Base-by-base conservation (phyloP, 768 basidiomycete genomes). In the Russula dissimulans region DNA sequence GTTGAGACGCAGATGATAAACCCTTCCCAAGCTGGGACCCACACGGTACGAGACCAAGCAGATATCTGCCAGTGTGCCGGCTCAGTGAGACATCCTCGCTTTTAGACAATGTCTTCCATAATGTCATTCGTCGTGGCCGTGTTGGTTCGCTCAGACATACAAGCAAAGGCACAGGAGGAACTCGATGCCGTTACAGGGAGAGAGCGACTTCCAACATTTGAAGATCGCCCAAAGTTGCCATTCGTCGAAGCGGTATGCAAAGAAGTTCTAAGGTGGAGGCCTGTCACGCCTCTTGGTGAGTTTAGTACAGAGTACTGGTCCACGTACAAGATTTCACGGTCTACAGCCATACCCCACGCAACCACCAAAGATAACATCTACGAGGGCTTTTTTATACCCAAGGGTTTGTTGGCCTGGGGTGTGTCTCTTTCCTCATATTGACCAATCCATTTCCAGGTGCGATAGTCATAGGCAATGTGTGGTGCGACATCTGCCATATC, bases 321-420 rank as follows among this genome's bases (percentile, higher is more conserved):
- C 8, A 2, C 8, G 14, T 10, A 22, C 29, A 22, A 5, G 44
- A 17, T 18, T 15, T 22, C 11, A 32, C 18, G 26, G 5, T 34
- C n/a, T 8, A 18, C 15, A 59, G 58, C 11, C 5, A 34, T 59
- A n/a, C 58, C 58, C 14, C 58, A 59, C 11, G 34, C 38, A 10
- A 4, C 51, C 14, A 32, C 38, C 4, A 32, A 41, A 47, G 58
- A 59, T 39, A n/a, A 34, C 10, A 10, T 59, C 17, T 59, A 59
- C 29, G n/a, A 59, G 17, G 58, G 58, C 10, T 59, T 18, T 45
- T 59, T 59, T n/a, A 59, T 59, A 17, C 58, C 51, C 2, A 54
- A 54, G 17, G 58, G 58, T 59, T n/a, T 4, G 44, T 51, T 15
- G 8, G 5, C 5, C 29, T 32, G 14, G 1, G 12, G 15, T n/a